Conservation (phyloP, 78 protist species). For the slime mould (Dictyostelium discoideum) region DNA sequence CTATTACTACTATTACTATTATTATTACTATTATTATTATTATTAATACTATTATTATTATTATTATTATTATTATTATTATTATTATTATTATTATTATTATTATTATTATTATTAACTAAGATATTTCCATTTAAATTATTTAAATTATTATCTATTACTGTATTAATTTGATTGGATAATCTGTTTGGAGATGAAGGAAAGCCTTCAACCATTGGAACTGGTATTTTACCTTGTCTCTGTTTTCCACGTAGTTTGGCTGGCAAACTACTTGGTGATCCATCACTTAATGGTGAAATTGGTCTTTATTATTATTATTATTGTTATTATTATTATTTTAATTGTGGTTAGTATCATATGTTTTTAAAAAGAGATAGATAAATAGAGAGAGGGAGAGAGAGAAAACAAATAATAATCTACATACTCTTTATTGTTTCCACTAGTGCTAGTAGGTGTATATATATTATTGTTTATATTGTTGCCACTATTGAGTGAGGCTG, state of each 20-base stretch:
- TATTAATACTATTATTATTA: background rate
- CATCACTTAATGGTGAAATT: background rate
- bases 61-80: background rate
- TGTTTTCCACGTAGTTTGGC: slow-evolving; percentile 37
- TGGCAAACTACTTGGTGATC: slow-evolving; percentile 22
- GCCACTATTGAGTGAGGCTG: background rate
- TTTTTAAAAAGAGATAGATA: too few species aligned
- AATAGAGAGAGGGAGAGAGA: background rate
- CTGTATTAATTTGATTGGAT: background rate
- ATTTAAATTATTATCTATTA: background rate
- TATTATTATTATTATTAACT: background rate
- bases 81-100: background rate
- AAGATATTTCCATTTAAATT: background rate
- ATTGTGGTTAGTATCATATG: background rate
- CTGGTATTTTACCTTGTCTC: slow-evolving; percentile 13
- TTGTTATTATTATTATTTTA: background rate
- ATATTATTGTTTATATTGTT: background rate
- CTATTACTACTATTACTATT: background rate
- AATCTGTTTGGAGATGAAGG: background rate
- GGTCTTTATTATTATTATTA: background rate
- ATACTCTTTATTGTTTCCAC: background rate
- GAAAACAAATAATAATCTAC: background rate
- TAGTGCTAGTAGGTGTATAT: background rate
- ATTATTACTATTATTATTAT: background rate
- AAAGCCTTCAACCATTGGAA: background rate